Percentiles rank a stretch among this genome's conserved stretches.
Conservation (phyloP, 164 flowering plant genomes). For the Santalum album region DNA sequence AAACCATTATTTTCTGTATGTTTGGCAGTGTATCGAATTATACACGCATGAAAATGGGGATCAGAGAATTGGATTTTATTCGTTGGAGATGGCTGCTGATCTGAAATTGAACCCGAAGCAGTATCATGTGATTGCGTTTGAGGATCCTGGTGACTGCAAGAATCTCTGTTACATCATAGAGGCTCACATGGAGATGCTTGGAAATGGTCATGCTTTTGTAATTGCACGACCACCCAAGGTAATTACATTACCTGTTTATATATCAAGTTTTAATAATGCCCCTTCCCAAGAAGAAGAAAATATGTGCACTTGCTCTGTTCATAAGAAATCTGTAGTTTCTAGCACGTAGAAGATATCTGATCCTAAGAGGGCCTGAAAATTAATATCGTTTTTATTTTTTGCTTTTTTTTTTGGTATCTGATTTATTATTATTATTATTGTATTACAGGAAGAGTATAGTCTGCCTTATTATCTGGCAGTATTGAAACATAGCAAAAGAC, state of each 20-base stretch:
- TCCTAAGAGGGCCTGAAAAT: too few relatives aligned
- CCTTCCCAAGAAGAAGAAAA: too few relatives aligned
- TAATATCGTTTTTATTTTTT: too few relatives aligned
- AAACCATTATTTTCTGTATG: constrained; percentile 4
- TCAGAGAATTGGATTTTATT: constrained; percentile 63
- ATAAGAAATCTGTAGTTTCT: too few relatives aligned
- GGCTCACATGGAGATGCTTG: constrained; percentile 82
- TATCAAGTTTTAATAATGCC: too few relatives aligned
- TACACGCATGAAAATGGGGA: constrained; percentile 53
- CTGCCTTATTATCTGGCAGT: too few relatives aligned
- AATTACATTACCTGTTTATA: constrained; percentile 1
- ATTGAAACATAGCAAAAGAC: too few relatives aligned
- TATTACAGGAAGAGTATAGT: too few relatives aligned
- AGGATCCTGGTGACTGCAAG: constrained; percentile 71
- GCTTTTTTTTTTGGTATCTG: too few relatives aligned
- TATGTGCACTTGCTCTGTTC: too few relatives aligned
- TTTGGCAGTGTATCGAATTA: constrained; percentile 73
- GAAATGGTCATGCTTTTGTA: constrained; percentile 75
- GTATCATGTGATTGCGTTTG: constrained; percentile 79
- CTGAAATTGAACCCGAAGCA: constrained; percentile 87
- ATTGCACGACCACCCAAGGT: constrained; percentile 89
- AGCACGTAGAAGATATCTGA: too few relatives aligned
- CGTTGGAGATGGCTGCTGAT: constrained; percentile 89
- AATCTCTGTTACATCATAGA: constrained; percentile 76
- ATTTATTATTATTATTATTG: too few relatives aligned